Conservation (phyloP, 2,329 filamentous ascomycete species). For the Lachnellula occidentalis region DNA sequence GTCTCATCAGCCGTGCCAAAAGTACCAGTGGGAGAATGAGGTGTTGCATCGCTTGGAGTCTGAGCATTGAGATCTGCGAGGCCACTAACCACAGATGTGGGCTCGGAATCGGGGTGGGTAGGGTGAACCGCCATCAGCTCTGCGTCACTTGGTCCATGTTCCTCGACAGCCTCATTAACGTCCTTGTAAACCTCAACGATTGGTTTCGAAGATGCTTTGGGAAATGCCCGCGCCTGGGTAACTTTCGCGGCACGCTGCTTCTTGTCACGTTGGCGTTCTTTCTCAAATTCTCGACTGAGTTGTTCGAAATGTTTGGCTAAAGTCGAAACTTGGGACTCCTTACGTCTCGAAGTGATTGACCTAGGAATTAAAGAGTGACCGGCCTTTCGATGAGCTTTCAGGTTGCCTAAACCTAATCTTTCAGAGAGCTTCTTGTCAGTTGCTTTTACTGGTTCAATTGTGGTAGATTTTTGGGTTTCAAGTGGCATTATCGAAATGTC, state of each 20-base stretch:
- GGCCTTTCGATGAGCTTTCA: slow-evolving; percentile 55
- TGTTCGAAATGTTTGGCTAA: slow-evolving; percentile 95
- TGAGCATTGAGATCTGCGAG: slow-evolving; percentile 26
- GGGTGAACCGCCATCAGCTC: slow-evolving; percentile 39
- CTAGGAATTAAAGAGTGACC: slow-evolving; percentile 79
- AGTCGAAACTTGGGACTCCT: slow-evolving; percentile 77
- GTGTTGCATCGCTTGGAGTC: slow-evolving; percentile 9
- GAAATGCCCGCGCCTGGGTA: slow-evolving; percentile 72
- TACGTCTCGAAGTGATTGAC: slow-evolving; percentile 67
- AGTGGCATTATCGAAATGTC: slow-evolving; percentile 14
- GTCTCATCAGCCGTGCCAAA: slow-evolving; percentile 26
- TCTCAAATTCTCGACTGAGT: slow-evolving; percentile 83
- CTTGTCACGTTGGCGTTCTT: slow-evolving; percentile 81
- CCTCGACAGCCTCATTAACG: slow-evolving; percentile 86
- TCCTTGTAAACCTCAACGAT: slow-evolving; percentile 95
- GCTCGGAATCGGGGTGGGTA: slow-evolving; percentile 30
- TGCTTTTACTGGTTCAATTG: slow-evolving; percentile 25
- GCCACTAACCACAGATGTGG: slow-evolving; percentile 27
- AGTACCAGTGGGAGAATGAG: slow-evolving; percentile 28
- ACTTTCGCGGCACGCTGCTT: slow-evolving; percentile 74
- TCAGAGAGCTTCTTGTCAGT: slow-evolving; percentile 70
- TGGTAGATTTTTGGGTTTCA: slow-evolving; percentile 23
- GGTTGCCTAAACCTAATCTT: slow-evolving; percentile 57
- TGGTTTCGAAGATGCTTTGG: slow-evolving; percentile 86
- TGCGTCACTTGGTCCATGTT: slow-evolving; percentile 63